These are phyloP conservation scores for Ophiostoma piceae DNA, from an alignment of 2,329 filamentous ascomycete species.

Conservation along the genomic window DNA sequence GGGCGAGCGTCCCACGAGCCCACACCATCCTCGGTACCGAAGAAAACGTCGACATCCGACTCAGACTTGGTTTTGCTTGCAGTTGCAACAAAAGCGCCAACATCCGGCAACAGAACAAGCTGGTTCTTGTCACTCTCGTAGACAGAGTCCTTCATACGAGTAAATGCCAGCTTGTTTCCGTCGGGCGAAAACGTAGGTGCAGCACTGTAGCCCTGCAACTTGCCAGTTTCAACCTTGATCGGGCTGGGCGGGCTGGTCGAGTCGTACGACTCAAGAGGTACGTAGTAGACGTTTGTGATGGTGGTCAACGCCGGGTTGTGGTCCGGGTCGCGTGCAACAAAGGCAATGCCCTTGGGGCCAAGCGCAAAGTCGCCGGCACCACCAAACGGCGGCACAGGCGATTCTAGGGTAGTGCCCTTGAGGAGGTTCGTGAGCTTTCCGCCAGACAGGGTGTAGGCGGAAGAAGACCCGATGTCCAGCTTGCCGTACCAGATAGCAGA, in stretches of 20 bases:
- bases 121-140: slow-evolving; percentile 79
- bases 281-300: slow-evolving; percentile 70
- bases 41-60: slow-evolving; percentile 55
- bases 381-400: slow-evolving; percentile 72
- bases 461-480: slow-evolving; percentile 35
- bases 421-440: slow-evolving; percentile 59
- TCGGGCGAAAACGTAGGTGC: slow-evolving; percentile 69
- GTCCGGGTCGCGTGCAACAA: slow-evolving; percentile 68
- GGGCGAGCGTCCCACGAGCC: slow-evolving; percentile 58
- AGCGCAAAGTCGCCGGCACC: slow-evolving; percentile 77
- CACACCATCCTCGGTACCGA: slow-evolving; percentile 55
- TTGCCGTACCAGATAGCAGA: slow-evolving; percentile 69
- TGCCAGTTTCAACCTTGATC: slow-evolving; percentile 35
- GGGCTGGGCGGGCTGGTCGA: slow-evolving; percentile 36
- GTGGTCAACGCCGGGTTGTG: slow-evolving; percentile 53
- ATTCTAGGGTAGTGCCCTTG: slow-evolving; percentile 53
- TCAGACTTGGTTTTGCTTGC: not conserved
- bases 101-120: slow-evolving; percentile 59
- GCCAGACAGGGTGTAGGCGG: slow-evolving; percentile 40
- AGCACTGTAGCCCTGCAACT: slow-evolving; percentile 59
- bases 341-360: slow-evolving; percentile 58
- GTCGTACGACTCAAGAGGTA: slow-evolving; percentile 62
- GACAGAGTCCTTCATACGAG: slow-evolving; percentile 68
- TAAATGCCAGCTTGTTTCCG: slow-evolving; percentile 66
- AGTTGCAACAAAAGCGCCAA: slow-evolving; percentile 44